phyloP scores from a whole-genome alignment of 2,329 filamentous ascomycete species.

The Stachybotrys echinatus region DNA sequence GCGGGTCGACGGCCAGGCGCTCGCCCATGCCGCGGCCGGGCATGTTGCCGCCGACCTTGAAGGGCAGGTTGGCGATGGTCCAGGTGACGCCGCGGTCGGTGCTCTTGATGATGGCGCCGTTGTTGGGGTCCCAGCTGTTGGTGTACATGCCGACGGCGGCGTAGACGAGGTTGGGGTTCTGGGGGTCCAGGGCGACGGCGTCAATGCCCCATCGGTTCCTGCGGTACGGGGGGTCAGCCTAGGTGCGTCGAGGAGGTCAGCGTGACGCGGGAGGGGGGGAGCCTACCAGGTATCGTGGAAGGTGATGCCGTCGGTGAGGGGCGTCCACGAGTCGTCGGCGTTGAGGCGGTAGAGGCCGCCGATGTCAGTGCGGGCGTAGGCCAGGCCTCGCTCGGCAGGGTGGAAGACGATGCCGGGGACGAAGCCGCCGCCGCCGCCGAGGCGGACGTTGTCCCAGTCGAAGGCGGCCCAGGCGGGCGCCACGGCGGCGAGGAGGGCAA shows the following conservation, averaged over 20 bases:
- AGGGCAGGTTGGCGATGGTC: conserved; percentile 40
- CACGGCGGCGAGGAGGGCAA: conserved; percentile 9
- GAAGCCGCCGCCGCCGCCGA: conserved; percentile 54
- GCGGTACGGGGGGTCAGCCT: background rate
- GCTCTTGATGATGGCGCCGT: conserved; percentile 48
- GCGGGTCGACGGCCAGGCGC: conserved; percentile 52
- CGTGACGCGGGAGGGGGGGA: background rate
- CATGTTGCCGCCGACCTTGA: conserved; percentile 60
- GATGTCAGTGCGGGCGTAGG: conserved; percentile 53
- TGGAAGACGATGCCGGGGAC: conserved; percentile 54
- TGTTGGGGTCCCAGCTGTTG: conserved; percentile 53
- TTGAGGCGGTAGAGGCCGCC: conserved; percentile 52
- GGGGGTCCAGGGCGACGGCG: conserved; percentile 49
- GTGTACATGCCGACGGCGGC: conserved; percentile 54
- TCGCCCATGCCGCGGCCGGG: conserved; percentile 55
- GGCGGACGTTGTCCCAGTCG: conserved; percentile 42
- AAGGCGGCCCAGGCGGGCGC: conserved; percentile 24
- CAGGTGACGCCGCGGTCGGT: conserved; percentile 50
- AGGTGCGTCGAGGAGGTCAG: background rate
- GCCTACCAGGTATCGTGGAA: conserved; percentile 38
- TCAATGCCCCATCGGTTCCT: conserved; percentile 54
- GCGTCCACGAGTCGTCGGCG: conserved; percentile 33
- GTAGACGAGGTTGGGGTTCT: conserved; percentile 46
- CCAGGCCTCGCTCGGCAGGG: conserved; percentile 32
- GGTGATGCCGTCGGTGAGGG: conserved; percentile 40